A percentile compares a stretch with the other conserved stretches of the same genome.
Conservation (phyloP, 2,329 filamentous ascomycete species). For the Aspergillus novoparasiticus region DNA sequence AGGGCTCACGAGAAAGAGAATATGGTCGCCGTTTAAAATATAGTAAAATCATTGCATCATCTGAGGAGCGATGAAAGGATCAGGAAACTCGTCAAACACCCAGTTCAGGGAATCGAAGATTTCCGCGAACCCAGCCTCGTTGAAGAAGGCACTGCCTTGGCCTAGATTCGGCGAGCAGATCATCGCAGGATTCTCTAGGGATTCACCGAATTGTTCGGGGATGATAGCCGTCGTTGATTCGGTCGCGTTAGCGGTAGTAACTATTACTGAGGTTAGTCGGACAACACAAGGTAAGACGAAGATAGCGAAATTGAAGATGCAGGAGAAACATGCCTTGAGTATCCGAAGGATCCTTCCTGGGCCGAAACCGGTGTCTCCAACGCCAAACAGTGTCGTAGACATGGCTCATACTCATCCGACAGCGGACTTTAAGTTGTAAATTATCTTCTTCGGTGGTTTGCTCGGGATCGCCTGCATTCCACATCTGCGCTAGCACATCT, state of each 20-base stretch:
- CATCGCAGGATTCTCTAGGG: slow-evolving; percentile 25
- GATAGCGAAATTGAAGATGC: not conserved
- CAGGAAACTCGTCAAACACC: slow-evolving; percentile 85
- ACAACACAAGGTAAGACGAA: slow-evolving; percentile 11
- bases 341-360: slow-evolving; percentile 61
- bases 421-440: slow-evolving; percentile 64
- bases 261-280: slow-evolving; percentile 24
- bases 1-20: not conserved
- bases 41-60: slow-evolving; percentile 25
- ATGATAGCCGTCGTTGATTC: slow-evolving; percentile 28
- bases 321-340: slow-evolving; percentile 62
- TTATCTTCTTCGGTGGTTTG: slow-evolving; percentile 34
- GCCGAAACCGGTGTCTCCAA: slow-evolving; percentile 67
- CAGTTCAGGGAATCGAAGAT: slow-evolving; percentile 90
- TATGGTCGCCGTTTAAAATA: not conserved
- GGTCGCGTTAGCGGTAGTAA: slow-evolving; percentile 39
- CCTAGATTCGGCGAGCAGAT: slow-evolving; percentile 39
- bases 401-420: slow-evolving; percentile 66
- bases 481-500: slow-evolving; percentile 66
- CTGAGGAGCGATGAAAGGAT: slow-evolving; percentile 52
- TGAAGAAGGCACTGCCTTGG: slow-evolving; percentile 39
- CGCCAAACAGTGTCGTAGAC: slow-evolving; percentile 69
- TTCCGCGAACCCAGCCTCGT: slow-evolving; percentile 60
- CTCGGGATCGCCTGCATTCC: slow-evolving; percentile 52
- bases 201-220: slow-evolving; percentile 34